Evolutionary conservation across 768 basidiomycete genomes (phyloP).

Genomic region (Gloeostereum incarnatum): DNA sequence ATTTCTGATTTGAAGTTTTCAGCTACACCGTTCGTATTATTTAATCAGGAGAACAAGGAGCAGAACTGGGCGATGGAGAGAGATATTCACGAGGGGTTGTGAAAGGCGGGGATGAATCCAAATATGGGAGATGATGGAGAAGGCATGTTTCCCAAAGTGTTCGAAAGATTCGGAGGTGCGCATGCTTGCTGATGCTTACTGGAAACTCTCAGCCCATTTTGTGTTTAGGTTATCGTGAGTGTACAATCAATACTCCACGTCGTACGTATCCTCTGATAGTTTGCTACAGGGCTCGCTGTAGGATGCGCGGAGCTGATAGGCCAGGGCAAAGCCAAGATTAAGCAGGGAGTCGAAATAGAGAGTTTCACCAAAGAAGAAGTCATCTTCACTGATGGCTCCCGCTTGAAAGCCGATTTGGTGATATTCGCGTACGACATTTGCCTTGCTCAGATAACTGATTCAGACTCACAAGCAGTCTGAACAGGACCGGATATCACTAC

Average conservation of each 20-base stretch:
- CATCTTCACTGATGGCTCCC: constrained; percentile 27
- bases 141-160: constrained; percentile 17
- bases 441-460: neutral
- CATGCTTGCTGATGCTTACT: neutral
- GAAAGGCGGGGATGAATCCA: constrained; percentile 25
- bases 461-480: neutral
- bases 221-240: constrained; percentile 7
- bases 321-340: constrained; percentile 47
- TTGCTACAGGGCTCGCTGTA: constrained; percentile 25
- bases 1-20: constrained; percentile 13
- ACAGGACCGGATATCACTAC: constrained; percentile 21
- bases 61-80: constrained; percentile 17
- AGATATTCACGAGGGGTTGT: constrained; percentile 22
- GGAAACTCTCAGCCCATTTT: neutral
- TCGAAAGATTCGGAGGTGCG: constrained; percentile 23
- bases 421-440: constrained; percentile 29
- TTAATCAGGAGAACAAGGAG: constrained; percentile 6
- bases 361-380: constrained; percentile 23
- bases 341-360: constrained; percentile 37
- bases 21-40: constrained; percentile 7
- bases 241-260: neutral
- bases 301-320: constrained; percentile 43
- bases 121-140: constrained; percentile 23
- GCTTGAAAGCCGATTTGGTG: constrained; percentile 30
- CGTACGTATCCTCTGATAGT: neutral